These are phyloP conservation scores for Aureobasidium zeae DNA, from an alignment of 2,329 filamentous ascomycete genomes.

Conservation along the genomic window DNA sequence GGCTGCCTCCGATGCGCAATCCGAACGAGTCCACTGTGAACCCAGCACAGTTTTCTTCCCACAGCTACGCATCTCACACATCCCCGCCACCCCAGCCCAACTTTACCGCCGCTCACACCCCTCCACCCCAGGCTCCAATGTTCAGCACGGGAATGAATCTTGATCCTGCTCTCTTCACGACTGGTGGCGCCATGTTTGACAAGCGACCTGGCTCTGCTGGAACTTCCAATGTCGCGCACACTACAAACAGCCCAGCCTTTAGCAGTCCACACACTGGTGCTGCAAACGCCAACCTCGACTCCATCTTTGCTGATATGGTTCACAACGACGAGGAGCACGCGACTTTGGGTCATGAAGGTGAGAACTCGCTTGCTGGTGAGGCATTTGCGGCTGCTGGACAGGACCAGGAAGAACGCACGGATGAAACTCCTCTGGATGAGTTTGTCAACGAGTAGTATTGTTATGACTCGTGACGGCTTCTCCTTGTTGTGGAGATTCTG, in stretches of 20 bases:
- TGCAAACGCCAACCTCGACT: slow-evolving; percentile 24
- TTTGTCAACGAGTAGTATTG: slow-evolving; percentile 13
- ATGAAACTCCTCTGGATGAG: slow-evolving; percentile 11
- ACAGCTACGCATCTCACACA: slow-evolving; percentile 13
- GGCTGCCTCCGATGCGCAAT: slow-evolving; percentile 15
- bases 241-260: slow-evolving; percentile 10
- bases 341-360: slow-evolving; percentile 2
- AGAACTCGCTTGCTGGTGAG: slow-evolving; percentile 10
- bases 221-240: slow-evolving; percentile 8
- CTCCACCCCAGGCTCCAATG: slow-evolving; percentile 12
- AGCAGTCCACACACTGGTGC: slow-evolving; percentile 25
- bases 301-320: slow-evolving; percentile 30
- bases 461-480: too few species aligned
- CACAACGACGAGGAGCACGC: slow-evolving; percentile 23
- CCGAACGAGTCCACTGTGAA: slow-evolving; percentile 17
- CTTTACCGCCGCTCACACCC: slow-evolving; percentile 7
- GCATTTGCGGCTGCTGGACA: slow-evolving; percentile 13
- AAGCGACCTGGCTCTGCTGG: slow-evolving; percentile 24
- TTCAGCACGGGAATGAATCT: slow-evolving; percentile 15
- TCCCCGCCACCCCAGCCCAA: slow-evolving; percentile 14
- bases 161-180: slow-evolving; percentile 17
- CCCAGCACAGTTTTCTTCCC: slow-evolving; percentile 14
- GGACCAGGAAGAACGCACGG: slow-evolving; percentile 10
- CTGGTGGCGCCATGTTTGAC: slow-evolving; percentile 25
- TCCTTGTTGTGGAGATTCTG: too few species aligned